phyloP scores from a whole-genome alignment of 2,329 filamentous ascomycete species.

The Lecanoromycetidae sp. region DNA sequence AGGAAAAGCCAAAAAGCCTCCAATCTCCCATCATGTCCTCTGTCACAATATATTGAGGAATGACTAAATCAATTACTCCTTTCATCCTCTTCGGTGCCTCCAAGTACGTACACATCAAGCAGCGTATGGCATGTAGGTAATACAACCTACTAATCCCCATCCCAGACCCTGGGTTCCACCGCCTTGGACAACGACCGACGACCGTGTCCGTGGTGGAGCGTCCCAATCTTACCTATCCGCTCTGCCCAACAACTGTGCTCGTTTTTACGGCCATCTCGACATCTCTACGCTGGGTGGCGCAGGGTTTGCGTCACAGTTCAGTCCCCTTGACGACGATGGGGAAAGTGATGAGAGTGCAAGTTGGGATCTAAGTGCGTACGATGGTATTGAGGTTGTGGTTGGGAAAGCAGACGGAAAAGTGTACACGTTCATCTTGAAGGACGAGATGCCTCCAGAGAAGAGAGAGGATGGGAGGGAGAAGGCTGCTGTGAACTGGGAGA shows the following conservation, averaged over 20 bases:
- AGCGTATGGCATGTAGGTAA: neutral
- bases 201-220: conserved; percentile 14
- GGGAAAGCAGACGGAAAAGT: conserved; percentile 45
- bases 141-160: neutral
- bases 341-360: conserved; percentile 45
- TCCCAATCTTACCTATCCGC: conserved; percentile 17
- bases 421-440: conserved; percentile 66
- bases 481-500: conserved; percentile 62
- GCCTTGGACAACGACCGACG: conserved; percentile 24
- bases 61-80: neutral
- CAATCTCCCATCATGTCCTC: too few species aligned
- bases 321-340: conserved; percentile 20
- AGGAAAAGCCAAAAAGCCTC: too few species aligned
- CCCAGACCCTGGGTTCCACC: conserved; percentile 14
- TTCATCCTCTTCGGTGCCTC: conserved; percentile 11
- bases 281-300: conserved; percentile 64
- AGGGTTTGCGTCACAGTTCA: conserved; percentile 62
- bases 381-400: conserved; percentile 48
- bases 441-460: conserved; percentile 46
- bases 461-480: conserved; percentile 56
- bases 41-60: too few species aligned
- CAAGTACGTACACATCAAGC: neutral
- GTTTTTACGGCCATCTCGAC: conserved; percentile 59
- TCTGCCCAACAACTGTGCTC: conserved; percentile 25
- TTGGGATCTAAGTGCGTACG: conserved; percentile 53